A percentile compares a stretch with the other conserved stretches of the same genome.
These are phyloP conservation scores for Podospora comata DNA, from an alignment of 495 filamentous ascomycete genomes.

Conservation along the genomic window DNA sequence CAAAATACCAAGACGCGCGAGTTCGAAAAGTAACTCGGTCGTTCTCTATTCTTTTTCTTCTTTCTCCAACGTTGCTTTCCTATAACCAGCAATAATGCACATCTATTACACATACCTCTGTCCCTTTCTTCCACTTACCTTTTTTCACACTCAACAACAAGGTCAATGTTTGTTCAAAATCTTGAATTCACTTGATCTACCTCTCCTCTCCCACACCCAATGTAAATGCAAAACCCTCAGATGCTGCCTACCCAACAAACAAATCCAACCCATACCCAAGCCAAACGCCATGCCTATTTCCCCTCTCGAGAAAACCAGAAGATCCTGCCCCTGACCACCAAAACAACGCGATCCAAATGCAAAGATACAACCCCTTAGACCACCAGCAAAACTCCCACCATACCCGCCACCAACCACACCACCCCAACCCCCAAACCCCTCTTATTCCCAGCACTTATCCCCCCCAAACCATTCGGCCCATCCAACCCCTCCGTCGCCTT, in stretches of 20 bases:
- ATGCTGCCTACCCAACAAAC: background rate
- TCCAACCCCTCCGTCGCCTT: slow-evolving; percentile 45
- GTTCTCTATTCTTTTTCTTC: no score
- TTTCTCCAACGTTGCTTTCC: no score
- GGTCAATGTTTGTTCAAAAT: background rate
- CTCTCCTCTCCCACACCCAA: background rate
- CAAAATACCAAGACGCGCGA: no score
- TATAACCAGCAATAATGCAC: no score
- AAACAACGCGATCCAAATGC: slow-evolving; percentile 5
- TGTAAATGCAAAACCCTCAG: background rate
- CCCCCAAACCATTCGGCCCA: slow-evolving; percentile 8
- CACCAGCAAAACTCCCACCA: background rate
- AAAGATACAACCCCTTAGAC: background rate
- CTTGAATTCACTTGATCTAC: background rate
- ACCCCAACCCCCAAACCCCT: background rate
- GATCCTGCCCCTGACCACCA: background rate
- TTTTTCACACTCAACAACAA: background rate
- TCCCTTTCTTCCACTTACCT: background rate
- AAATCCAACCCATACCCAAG: background rate
- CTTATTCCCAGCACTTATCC: background rate
- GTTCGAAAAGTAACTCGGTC: no score
- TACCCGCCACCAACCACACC: background rate
- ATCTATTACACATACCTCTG: no score
- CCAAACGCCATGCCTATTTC: background rate
- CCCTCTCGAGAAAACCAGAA: background rate